Base-by-base conservation (phyloP, 139 green algal species). In the Micractinium sp. region DNA sequence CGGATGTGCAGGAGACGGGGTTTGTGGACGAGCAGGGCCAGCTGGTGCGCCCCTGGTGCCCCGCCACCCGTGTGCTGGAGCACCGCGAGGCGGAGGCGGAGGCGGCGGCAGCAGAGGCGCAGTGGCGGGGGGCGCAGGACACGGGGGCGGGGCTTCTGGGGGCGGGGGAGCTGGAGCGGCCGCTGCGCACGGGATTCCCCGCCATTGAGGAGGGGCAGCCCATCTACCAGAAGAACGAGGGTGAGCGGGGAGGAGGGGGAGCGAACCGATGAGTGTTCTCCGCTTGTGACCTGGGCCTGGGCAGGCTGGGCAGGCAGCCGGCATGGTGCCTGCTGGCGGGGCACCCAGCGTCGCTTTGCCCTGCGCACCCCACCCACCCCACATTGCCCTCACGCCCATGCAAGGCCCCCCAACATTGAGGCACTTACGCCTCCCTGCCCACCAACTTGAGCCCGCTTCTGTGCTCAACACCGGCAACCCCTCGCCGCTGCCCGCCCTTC, bases 41-140 rank as follows among this genome's bases (percentile, higher is more conserved):
- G 93, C 90, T 97, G 91, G 84, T 87, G 88, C 81, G 96, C 39
- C 96, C 95, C 3, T 98, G 96, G 96, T 97, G 95, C 90, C 90
- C 94, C 36, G 94, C 91, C 39, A 98, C 96, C 19, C 92, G 96
- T 75, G 91, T 98, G 20, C 82, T 97, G 77, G 96, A 99, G 82
- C 95, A 98, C 73, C 92, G 93, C 22, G 96, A 98, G 90, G 81
- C 82, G 35, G 94, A 96, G 89, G 81, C 78, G 0, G 78, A 85
- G 77, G 93, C 94, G 73, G 67, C 33, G 29, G 92, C 95, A 33
- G 92, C 90, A n/a, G 93, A 94, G 66, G 88, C 89, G 74, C 90
- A 90, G 71, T 66, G 69, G 86, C 89, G 36, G 38, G 61, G 53
- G 39, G 85, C 89, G 29, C 85, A 75, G 87, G 25, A 87, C 67